Evolutionary conservation across 176 grass and related monocot species (phyloP).

Genomic region (Rhipidocladum racemiflorum): DNA sequence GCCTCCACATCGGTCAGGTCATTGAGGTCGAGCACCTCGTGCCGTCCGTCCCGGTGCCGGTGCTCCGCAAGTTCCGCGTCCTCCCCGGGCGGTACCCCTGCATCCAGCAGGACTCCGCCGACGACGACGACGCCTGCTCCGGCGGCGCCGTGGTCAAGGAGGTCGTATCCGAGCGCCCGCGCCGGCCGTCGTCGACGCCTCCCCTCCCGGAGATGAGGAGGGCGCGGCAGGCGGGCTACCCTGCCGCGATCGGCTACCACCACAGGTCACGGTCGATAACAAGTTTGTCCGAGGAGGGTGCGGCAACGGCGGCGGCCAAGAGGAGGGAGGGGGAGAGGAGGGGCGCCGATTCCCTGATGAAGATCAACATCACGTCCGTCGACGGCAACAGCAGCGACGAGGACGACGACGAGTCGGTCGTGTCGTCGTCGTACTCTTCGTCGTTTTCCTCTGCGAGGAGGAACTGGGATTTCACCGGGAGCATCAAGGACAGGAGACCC

Average conservation of each 20-base stretch:
- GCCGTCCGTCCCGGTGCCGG: slow-evolving; percentile 54
- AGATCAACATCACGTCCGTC: slow-evolving; percentile 36
- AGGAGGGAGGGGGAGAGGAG: slow-evolving; percentile 34
- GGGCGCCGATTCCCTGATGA: slow-evolving; percentile 39
- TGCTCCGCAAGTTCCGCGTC: slow-evolving; percentile 64
- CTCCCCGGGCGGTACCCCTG: slow-evolving; percentile 54
- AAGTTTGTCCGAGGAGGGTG: slow-evolving; percentile 14
- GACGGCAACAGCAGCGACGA: slow-evolving; percentile 50
- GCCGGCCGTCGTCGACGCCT: slow-evolving; percentile 21
- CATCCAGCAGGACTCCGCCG: slow-evolving; percentile 42
- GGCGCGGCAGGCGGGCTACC: slow-evolving; percentile 36
- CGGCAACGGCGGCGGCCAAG: not conserved
- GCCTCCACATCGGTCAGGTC: slow-evolving; percentile 86
- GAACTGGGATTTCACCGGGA: slow-evolving; percentile 62
- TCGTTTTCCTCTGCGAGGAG: slow-evolving; percentile 59
- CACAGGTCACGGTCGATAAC: slow-evolving; percentile 35
- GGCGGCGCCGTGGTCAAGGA: slow-evolving; percentile 48
- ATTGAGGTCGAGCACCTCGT: slow-evolving; percentile 61
- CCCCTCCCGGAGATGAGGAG: slow-evolving; percentile 33
- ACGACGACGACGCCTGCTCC: slow-evolving; percentile 24
- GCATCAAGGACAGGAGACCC: slow-evolving; percentile 46
- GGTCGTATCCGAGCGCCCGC: slow-evolving; percentile 43
- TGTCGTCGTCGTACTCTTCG: slow-evolving; percentile 44
- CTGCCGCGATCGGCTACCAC: slow-evolving; percentile 24
- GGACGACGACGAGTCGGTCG: slow-evolving; percentile 61